Conservation (phyloP, 176 grass and related monocot genomes). For the Avena eriantha region DNA sequence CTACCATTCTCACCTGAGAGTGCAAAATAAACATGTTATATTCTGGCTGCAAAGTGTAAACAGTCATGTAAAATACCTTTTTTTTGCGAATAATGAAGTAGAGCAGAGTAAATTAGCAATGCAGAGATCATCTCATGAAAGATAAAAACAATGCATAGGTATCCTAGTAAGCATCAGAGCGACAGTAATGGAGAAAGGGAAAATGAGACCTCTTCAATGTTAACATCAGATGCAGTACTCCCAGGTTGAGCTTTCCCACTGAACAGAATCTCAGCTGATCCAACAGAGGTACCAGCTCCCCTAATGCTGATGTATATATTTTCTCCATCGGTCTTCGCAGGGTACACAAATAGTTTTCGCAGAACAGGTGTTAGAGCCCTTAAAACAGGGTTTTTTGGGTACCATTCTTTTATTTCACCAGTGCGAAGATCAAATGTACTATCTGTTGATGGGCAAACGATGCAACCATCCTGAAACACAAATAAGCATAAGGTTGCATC, state of each 20-base stretch:
- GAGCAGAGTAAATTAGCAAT: neutral
- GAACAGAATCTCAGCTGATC: slow-evolving; percentile 93
- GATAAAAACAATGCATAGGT: neutral
- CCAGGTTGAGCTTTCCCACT: slow-evolving; percentile 91
- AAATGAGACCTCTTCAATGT: slow-evolving; percentile 81
- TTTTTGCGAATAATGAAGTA: neutral
- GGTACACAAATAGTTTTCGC: slow-evolving; percentile 81
- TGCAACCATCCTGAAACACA: slow-evolving; percentile 81
- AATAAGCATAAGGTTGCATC: slow-evolving; percentile 17
- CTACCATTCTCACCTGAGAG: slow-evolving; percentile 91
- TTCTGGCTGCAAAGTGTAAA: neutral
- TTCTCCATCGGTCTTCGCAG: slow-evolving; percentile 66
- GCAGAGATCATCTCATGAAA: neutral
- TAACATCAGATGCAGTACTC: slow-evolving; percentile 87
- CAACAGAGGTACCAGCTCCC: slow-evolving; percentile 41
- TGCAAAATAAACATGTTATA: neutral
- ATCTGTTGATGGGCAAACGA: slow-evolving; percentile 94
- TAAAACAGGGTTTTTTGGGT: slow-evolving; percentile 92
- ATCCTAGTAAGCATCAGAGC: neutral
- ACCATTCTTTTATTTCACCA: slow-evolving; percentile 96
- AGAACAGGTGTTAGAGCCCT: slow-evolving; percentile 84
- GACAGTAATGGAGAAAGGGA: slow-evolving; percentile 1
- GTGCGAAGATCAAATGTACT: slow-evolving; percentile 93
- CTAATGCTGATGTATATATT: slow-evolving; percentile 92
- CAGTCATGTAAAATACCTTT: neutral